phyloP scores from a whole-genome alignment of 441 rosid genomes.

The Pelargonium hybrid region DNA sequence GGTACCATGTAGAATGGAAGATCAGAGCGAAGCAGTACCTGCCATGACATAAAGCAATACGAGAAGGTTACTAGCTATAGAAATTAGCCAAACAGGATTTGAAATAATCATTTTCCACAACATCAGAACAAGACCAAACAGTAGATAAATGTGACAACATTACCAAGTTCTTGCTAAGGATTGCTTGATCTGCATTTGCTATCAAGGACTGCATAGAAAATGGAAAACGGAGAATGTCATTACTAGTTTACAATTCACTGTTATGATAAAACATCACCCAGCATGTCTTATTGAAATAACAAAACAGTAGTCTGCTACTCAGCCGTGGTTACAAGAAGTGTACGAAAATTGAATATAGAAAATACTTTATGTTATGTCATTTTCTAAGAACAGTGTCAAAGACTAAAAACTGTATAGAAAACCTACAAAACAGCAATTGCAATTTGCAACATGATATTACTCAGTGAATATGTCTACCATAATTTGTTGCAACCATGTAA shows the following conservation, averaged over 20 bases:
- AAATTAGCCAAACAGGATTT: not conserved
- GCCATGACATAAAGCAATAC: slow-evolving; percentile 17
- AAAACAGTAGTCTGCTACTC: not conserved
- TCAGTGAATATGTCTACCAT: not conserved
- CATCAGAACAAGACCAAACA: slow-evolving; percentile 5
- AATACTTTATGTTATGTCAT: not conserved
- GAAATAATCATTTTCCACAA: not conserved
- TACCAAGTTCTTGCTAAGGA: slow-evolving; percentile 77
- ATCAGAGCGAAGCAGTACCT: slow-evolving; percentile 80
- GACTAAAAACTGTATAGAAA: not conserved
- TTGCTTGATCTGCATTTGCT: slow-evolving; percentile 51
- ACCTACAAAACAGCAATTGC: not conserved
- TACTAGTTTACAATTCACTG: not conserved
- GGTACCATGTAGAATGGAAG: slow-evolving; percentile 88
- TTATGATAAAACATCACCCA: not conserved
- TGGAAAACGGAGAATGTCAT: slow-evolving; percentile 15
- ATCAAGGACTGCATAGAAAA: slow-evolving; percentile 38
- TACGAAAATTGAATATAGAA: no score
- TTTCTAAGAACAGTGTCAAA: not conserved
- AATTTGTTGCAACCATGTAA: not conserved
- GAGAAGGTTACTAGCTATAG: not conserved
- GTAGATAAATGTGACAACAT: slow-evolving; percentile 1
- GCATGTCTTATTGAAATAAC: not conserved
- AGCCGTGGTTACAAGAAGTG: no score
- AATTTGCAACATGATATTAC: not conserved